Base-by-base conservation (phyloP, 352 stramenopile genomes). In the Salisapilia sapeloensis region DNA sequence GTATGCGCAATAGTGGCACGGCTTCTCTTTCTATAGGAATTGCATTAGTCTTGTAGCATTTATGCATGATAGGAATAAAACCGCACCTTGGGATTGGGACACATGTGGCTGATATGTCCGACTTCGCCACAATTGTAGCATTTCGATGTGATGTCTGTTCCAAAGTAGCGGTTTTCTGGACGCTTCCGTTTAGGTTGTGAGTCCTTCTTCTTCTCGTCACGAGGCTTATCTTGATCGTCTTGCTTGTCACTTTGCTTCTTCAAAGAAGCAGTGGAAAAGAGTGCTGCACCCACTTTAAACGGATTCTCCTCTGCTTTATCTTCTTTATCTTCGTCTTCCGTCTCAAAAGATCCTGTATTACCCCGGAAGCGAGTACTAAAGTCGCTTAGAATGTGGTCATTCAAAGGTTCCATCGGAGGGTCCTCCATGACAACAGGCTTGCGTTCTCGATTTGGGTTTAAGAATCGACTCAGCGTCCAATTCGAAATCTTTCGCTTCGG, bases 71-170 rank as follows among this genome's bases (percentile, higher is more conserved):
- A 12, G 13, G 17, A 13, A 6, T 15, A 1, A 22, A 4, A 1
- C 18, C 43, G 21, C 17, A 65, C 54, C 30, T 52, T 60, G 42
- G 78, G 55, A 42, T 89, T 89, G 34, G 69, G 60, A 48, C 72
- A 89, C 26, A 79, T 42, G n/a, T 36, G 63, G 18, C 69, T 62
- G 49, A 82, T 71, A 46, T 89, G 72, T 9, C 72, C 72, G 7
- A 85, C 60, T 35, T 89, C 49, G 17, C 66, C 69, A 38, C 72
- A 89, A 42, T 85, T 80, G 47, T 66, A 89, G 46, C 72, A 89
- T 46, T 89, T 89, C 38, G 59, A 85, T 27, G 69, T 57, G 29
- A 89, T 46, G 29, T 89, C 72, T 9, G 67, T 85, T 40, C 79
- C 34, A 32, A 89, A 89, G 26, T 89, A 89, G 27, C 72, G 59